Evolutionary conservation across 2,329 filamentous ascomycete genomes (phyloP), one percentile per base, ranked within the genome.

Genomic region (Trichophyton verrucosum): DNA sequence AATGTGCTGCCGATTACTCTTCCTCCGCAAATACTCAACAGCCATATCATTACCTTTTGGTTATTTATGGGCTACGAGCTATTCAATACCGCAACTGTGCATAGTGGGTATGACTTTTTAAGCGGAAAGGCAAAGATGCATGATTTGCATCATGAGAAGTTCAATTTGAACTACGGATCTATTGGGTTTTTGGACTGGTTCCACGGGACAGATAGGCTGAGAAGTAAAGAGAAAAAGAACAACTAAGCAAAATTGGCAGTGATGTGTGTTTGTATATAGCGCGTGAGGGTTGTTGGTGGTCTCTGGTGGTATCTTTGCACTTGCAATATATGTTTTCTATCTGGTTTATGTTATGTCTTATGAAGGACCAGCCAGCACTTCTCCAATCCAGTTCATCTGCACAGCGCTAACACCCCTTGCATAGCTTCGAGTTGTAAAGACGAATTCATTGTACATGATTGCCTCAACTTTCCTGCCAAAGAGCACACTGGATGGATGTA

Each of bases 361-460:
- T 53, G 49, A 53, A 53, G 49, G n/a, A 33, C 44, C 60, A 5
- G 57, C 57, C 20, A 63, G 42, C n/a, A 79, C 76, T 62, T 84
- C 80, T 22, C 77, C 80, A 24, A 86, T 75, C 84, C 84, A 86
- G 64, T 80, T 77, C 75, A 85, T 74, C 72, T 85, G 80, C 59
- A 86, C 80, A 0, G 80, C 81, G 70, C 82, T 85, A 6, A 86
- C 83, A 2, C 81, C 79, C 57, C 82, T 75, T 13, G 82, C 84
- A 73, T 85, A 86, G 60, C 81, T 81, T 65, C 81, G 81, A 49
- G 80, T 85, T 20, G 84, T 86, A 67, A 82, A 86, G 2, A 86
- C 82, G 69, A 83, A 85, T 69, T 86, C 83, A 62, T 81, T 83
- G 66, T 84, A 86, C 69, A 86, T 75, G 59, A 86, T 83, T 1